A percentile compares a stretch with the other conserved stretches of the same genome.
These are phyloP conservation scores for Colletotrichum scovillei DNA, from an alignment of 2,329 filamentous ascomycete genomes.

Conservation along the genomic window DNA sequence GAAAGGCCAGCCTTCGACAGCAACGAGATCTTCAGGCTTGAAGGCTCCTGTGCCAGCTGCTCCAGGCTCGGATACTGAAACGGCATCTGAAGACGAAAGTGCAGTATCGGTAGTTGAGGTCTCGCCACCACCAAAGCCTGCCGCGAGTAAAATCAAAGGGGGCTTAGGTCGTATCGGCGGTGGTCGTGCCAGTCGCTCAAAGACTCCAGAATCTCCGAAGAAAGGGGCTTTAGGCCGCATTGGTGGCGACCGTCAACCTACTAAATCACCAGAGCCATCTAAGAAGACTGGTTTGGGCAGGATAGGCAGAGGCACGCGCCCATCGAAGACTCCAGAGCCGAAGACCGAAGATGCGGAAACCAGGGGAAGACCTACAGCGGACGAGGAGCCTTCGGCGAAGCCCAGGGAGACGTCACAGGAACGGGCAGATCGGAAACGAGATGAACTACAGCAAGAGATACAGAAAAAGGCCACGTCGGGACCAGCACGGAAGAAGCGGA, in stretches of 20 bases:
- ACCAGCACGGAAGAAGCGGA: conserved; percentile 67
- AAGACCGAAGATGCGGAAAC: background rate
- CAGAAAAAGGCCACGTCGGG: conserved; percentile 60
- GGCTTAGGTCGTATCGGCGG: background rate
- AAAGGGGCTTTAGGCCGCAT: conserved; percentile 55
- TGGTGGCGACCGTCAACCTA: conserved; percentile 44
- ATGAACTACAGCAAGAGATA: conserved; percentile 63
- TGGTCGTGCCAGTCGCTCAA: background rate
- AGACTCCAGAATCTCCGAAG: conserved; percentile 34
- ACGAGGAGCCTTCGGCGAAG: conserved; percentile 42
- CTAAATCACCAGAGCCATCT: conserved; percentile 26
- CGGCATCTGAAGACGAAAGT: conserved; percentile 50
- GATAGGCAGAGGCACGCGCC: conserved; percentile 43
- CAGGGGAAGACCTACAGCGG: conserved; percentile 34
- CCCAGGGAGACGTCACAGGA: conserved; percentile 57
- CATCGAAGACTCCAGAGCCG: conserved; percentile 11
- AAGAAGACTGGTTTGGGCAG: conserved; percentile 44
- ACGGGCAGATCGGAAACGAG: conserved; percentile 60
- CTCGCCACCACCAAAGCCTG: conserved; percentile 1
- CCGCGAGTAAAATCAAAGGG: background rate
- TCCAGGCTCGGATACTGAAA: conserved; percentile 57
- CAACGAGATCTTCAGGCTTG: conserved; percentile 39
- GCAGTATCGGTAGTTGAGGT: background rate
- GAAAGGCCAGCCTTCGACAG: conserved; percentile 41
- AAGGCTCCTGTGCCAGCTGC: conserved; percentile 38